A percentile compares a stretch with the other conserved stretches of the same genome.
These are phyloP conservation scores for Marasmius tenuissimus DNA, from an alignment of 1,284 basidiomycete species.

Conservation along the genomic window DNA sequence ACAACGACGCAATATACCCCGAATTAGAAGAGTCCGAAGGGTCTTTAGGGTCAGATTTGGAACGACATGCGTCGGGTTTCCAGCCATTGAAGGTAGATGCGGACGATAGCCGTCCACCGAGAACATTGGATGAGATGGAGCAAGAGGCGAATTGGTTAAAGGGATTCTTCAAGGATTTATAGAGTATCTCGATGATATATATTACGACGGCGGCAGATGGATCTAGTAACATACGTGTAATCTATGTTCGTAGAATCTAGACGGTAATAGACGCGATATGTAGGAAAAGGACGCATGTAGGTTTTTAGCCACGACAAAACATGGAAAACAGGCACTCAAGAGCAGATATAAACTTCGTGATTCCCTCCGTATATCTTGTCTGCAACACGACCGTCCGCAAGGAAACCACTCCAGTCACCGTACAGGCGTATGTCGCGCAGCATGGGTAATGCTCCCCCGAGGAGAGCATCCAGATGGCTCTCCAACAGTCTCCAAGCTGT, in stretches of 20 bases:
- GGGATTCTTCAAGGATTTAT: slow-evolving; percentile 41
- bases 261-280: background rate
- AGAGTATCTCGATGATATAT: background rate
- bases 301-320: no score
- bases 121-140: slow-evolving; percentile 75
- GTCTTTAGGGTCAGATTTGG: slow-evolving; percentile 42
- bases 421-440: slow-evolving; percentile 43
- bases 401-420: slow-evolving; percentile 46
- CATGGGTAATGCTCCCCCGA: slow-evolving; percentile 34
- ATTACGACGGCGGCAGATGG: background rate
- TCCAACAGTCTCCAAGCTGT: slow-evolving; percentile 42
- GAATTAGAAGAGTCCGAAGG: slow-evolving; percentile 69
- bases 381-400: slow-evolving; percentile 33
- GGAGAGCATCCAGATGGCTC: slow-evolving; percentile 45
- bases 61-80: slow-evolving; percentile 17
- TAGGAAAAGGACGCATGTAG: no score
- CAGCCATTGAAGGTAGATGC: slow-evolving; percentile 58
- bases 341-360: slow-evolving; percentile 1
- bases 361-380: background rate
- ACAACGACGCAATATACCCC: slow-evolving; percentile 81
- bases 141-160: slow-evolving; percentile 70
- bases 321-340: background rate
- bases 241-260: background rate
- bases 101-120: slow-evolving; percentile 67
- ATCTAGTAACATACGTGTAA: background rate